Percentiles rank a stretch among this genome's conserved stretches.
phyloP scores from a whole-genome alignment of 163 green algal genomes.

The Scenedesmus sp. region DNA sequence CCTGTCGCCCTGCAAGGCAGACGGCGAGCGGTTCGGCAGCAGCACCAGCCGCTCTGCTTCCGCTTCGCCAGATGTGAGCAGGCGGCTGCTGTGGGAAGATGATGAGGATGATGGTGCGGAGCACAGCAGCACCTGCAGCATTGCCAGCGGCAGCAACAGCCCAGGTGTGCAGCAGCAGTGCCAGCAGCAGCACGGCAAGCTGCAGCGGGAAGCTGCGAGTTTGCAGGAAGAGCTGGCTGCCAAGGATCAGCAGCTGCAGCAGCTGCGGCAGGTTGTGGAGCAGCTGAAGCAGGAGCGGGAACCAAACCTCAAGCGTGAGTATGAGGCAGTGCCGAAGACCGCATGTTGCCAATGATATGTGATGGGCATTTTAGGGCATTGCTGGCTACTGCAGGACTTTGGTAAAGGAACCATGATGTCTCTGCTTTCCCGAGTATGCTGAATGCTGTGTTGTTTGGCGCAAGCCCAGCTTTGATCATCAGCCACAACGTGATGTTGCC shows the following conservation, averaged over 20 bases:
- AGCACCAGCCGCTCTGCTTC: not conserved
- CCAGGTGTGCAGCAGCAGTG: not conserved
- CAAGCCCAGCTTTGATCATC: not conserved
- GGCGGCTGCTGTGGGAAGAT: not conserved
- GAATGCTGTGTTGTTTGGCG: not conserved
- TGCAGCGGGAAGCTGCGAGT: not conserved
- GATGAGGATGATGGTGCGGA: not conserved
- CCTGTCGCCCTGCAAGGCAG: slow-evolving; percentile 7
- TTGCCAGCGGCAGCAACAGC: not conserved
- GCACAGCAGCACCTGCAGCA: not conserved
- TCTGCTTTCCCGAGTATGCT: not conserved
- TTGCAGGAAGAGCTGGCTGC: slow-evolving; percentile 17
- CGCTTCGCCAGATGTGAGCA: not conserved
- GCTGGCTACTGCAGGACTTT: too few species aligned
- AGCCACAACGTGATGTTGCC: not conserved
- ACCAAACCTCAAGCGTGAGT: not conserved
- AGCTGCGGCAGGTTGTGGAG: slow-evolving; percentile 2
- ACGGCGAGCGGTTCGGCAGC: not conserved
- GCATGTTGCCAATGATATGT: not conserved
- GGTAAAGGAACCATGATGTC: too few species aligned
- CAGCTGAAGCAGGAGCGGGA: not conserved
- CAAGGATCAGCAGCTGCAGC: slow-evolving; percentile 10
- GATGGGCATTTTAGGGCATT: too few species aligned
- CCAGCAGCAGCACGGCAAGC: slow-evolving; percentile 24
- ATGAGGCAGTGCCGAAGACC: not conserved